Evolutionary conservation across 208 protist species (phyloP).

Genomic region (Leptomonas seymouri): DNA sequence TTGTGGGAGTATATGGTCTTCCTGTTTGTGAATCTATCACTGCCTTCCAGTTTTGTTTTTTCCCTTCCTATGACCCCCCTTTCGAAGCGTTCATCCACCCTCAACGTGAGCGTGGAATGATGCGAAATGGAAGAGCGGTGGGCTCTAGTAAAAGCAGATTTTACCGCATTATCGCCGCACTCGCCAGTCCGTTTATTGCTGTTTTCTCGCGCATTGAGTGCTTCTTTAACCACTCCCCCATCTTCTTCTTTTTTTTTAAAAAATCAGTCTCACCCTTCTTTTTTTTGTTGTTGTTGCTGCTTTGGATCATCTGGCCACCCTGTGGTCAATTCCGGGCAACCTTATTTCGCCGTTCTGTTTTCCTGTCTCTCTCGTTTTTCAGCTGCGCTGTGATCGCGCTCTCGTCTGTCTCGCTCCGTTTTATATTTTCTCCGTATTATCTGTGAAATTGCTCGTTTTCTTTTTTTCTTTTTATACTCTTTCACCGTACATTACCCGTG

Average conservation of each 20-base stretch:
- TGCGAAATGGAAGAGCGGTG: too few relatives aligned
- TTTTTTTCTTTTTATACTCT: slow-evolving; percentile 5
- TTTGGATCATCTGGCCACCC: background rate
- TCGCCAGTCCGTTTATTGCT: background rate
- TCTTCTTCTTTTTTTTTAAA: background rate
- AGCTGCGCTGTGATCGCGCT: background rate
- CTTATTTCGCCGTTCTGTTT: slow-evolving; percentile 11
- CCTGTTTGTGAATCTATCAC: too few relatives aligned
- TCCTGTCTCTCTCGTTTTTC: background rate
- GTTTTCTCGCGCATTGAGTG: too few relatives aligned
- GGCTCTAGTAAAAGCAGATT: too few relatives aligned
- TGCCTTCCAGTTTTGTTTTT: too few relatives aligned
- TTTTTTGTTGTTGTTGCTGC: background rate
- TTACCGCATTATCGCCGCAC: too few relatives aligned
- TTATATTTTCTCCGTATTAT: background rate
- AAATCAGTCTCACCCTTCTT: background rate
- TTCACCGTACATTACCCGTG: too few relatives aligned
- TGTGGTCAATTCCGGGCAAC: background rate
- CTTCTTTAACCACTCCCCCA: background rate
- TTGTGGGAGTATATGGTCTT: too few relatives aligned
- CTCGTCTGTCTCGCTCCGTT: background rate
- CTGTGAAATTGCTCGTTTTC: background rate
- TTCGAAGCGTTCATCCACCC: background rate
- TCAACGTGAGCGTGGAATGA: too few relatives aligned
- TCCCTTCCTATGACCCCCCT: too few relatives aligned